Base-by-base conservation (phyloP, 2,329 filamentous ascomycete genomes). In the Dothistroma septosporum region DNA sequence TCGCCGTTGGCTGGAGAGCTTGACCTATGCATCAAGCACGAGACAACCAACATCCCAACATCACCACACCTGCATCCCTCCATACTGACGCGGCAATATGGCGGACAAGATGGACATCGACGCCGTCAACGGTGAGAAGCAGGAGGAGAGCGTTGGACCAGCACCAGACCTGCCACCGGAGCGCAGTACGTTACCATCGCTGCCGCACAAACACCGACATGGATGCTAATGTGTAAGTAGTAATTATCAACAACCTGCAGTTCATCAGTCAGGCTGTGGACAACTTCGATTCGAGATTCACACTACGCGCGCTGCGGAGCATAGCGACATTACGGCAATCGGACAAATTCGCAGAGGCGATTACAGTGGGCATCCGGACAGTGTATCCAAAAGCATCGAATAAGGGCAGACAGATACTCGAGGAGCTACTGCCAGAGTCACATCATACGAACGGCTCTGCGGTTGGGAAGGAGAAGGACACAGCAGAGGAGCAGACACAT, bases 241-340 rank as follows among this genome's bases (percentile, higher is more conserved):
- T 97, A 77, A 96, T 99, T 80, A 94, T 92, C 79, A 88, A 85
- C 82, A 97, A 95, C 79, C 97, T 97, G 74, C 85, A 86, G 56
- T 84, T 99, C 66, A 84, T 99, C 73, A 92, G 97, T 73, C 89
- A 92, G 72, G 94, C 92, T 67, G 93, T 99, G 66, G 83, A 87
- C 66, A 86, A 95, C 70, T 99, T 97, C 76, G 94, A 99, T 78
- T 87, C 92, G 61, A 88, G 94, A 80, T 99, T 97, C 79, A 91
- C 93, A 60, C 88, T 99, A 66, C 87, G 94, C 74, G 94, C 94
- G 64, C 85, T 99, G 66, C 89, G 94, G 72, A 96, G 92, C 70
- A 96, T 97, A 79, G 96, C 94, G 46, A 92, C 92, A 58, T 87
- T 97, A 75, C 91, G 94, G 76, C 97, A 97, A 83, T 87, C 91